Evolutionary conservation across 2,329 filamentous ascomycete genomes (phyloP).

Genomic region (Chaetomium globosum): DNA sequence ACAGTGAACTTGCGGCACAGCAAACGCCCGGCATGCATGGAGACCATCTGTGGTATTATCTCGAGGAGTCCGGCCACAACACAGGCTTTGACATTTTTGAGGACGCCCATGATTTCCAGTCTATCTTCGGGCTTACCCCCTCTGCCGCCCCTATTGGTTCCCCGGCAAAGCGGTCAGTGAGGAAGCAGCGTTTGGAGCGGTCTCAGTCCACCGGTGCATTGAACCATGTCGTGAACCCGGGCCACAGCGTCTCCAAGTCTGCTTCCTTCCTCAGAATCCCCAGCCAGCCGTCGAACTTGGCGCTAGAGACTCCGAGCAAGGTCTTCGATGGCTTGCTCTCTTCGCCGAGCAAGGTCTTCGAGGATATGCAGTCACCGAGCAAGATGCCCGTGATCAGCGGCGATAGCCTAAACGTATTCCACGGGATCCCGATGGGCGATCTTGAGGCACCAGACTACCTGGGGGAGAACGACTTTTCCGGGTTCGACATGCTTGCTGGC

Average conservation of each 20-base stretch:
- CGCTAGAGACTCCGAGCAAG: slow-evolving; percentile 61
- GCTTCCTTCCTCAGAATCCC: slow-evolving; percentile 56
- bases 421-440: slow-evolving; percentile 49
- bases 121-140: slow-evolving; percentile 44
- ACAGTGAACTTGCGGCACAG: slow-evolving; percentile 53
- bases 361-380: slow-evolving; percentile 46
- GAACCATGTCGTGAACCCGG: slow-evolving; percentile 59
- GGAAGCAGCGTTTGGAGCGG: slow-evolving; percentile 64
- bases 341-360: slow-evolving; percentile 58
- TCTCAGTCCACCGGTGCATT: slow-evolving; percentile 65
- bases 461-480: slow-evolving; percentile 62
- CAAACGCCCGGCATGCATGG: slow-evolving; percentile 71
- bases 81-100: slow-evolving; percentile 66
- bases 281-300: slow-evolving; percentile 43
- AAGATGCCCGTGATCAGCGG: slow-evolving; percentile 45
- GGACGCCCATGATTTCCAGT: slow-evolving; percentile 46
- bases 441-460: slow-evolving; percentile 59
- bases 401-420: slow-evolving; percentile 46
- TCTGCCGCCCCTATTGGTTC: slow-evolving; percentile 58
- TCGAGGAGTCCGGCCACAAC: slow-evolving; percentile 52
- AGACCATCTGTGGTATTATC: slow-evolving; percentile 58
- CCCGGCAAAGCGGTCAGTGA: slow-evolving; percentile 65
- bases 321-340: slow-evolving; percentile 58
- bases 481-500: slow-evolving; percentile 72
- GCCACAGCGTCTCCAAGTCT: slow-evolving; percentile 55